Percentiles rank a stretch among this genome's conserved stretches.
phyloP scores from a whole-genome alignment of 345 rosid species.

The Corchorus capsularis region DNA sequence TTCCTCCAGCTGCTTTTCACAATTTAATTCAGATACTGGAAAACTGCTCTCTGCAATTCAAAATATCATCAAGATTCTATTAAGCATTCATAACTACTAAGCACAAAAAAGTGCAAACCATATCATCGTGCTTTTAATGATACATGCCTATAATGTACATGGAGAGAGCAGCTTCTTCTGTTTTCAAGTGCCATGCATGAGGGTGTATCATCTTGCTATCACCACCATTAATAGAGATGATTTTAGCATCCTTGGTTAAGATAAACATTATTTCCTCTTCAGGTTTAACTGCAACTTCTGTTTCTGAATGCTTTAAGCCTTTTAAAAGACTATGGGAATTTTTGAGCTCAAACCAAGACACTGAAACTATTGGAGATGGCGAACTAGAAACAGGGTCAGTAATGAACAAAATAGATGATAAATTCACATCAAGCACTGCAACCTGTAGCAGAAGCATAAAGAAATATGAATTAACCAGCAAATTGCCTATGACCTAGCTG shows the following conservation, averaged over 20 bases:
- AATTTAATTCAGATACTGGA: slow-evolving; percentile 18
- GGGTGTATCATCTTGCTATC: slow-evolving; percentile 40
- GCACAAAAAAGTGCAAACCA: neutral
- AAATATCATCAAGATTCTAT: slow-evolving; percentile 13
- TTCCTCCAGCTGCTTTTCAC: slow-evolving; percentile 25
- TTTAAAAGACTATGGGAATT: slow-evolving; percentile 21
- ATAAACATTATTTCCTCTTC: slow-evolving; percentile 32
- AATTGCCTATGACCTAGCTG: slow-evolving; percentile 6
- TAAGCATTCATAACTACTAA: neutral
- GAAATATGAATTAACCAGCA: slow-evolving; percentile 11
- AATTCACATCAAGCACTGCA: slow-evolving; percentile 46
- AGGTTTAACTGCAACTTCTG: slow-evolving; percentile 31
- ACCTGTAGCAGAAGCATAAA: slow-evolving; percentile 41
- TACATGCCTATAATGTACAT: slow-evolving; percentile 50
- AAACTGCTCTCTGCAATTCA: slow-evolving; percentile 28
- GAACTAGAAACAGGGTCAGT: slow-evolving; percentile 31
- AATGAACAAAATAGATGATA: slow-evolving; percentile 43
- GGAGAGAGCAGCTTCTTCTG: slow-evolving; percentile 38
- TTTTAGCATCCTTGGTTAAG: slow-evolving; percentile 39
- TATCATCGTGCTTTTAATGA: slow-evolving; percentile 1
- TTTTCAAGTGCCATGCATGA: slow-evolving; percentile 35
- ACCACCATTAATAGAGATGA: slow-evolving; percentile 34
- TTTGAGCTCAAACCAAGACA: slow-evolving; percentile 36
- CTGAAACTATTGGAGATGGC: slow-evolving; percentile 37
- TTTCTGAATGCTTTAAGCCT: slow-evolving; percentile 30